Evolutionary conservation across 345 rosid genomes (phyloP).

Genomic region (Excoecaria cochinchinensis): DNA sequence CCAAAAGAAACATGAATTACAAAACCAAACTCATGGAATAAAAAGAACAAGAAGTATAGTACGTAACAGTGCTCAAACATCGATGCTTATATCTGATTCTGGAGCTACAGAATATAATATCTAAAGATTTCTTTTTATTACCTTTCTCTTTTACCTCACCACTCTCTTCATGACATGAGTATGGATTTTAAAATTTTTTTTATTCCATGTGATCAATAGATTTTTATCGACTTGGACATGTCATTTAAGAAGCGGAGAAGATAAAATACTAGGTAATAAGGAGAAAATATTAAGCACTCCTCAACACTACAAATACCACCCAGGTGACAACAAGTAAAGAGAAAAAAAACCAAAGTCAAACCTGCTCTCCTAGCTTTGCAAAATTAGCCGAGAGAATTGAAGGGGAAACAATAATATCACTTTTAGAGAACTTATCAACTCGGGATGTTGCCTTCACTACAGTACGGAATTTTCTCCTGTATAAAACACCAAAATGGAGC

Average conservation of each 20-base stretch:
- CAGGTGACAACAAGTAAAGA: neutral
- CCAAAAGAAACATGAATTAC: neutral
- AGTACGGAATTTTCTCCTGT: slow-evolving; percentile 47
- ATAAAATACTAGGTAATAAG: too few relatives aligned
- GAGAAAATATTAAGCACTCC: too few relatives aligned
- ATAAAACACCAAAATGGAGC: slow-evolving; percentile 9
- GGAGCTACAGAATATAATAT: neutral
- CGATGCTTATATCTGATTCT: neutral
- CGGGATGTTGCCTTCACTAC: slow-evolving; percentile 80
- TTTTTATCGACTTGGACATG: too few relatives aligned
- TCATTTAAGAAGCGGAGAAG: too few relatives aligned
- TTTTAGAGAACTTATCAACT: slow-evolving; percentile 92
- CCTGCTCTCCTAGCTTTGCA: slow-evolving; percentile 92
- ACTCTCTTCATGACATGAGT: too few relatives aligned
- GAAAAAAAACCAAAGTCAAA: slow-evolving; percentile 13
- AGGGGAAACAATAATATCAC: slow-evolving; percentile 85
- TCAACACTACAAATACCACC: neutral
- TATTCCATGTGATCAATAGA: too few relatives aligned
- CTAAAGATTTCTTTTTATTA: too few relatives aligned
- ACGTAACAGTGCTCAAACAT: neutral
- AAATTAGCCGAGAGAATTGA: slow-evolving; percentile 96
- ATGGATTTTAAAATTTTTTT: too few relatives aligned
- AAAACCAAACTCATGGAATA: neutral
- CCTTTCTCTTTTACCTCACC: too few relatives aligned
- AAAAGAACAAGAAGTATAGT: neutral